Percentiles rank a stretch among this genome's conserved stretches.
Conservation (phyloP, 495 filamentous ascomycete species). For the Pseudoneurospora amorphoporcata region DNA sequence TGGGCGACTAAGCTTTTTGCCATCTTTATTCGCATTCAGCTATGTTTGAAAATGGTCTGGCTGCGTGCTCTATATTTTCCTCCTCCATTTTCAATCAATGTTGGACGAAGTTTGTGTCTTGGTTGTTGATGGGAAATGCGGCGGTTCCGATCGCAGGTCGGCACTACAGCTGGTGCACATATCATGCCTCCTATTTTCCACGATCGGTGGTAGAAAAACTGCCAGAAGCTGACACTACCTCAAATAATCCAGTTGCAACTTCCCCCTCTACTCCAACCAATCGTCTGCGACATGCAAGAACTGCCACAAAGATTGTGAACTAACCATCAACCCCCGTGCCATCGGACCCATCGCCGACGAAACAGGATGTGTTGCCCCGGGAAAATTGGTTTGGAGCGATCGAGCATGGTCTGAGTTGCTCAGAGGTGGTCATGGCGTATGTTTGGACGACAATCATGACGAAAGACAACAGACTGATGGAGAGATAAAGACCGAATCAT, state of each 20-base stretch:
- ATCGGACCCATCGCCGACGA: slow-evolving; percentile 46
- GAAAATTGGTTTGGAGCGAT: slow-evolving; percentile 43
- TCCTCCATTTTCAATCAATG: not conserved
- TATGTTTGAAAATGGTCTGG: not conserved
- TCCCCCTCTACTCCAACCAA: slow-evolving; percentile 45
- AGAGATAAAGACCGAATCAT: not conserved
- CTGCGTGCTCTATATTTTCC: not conserved
- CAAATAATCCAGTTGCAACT: slow-evolving; percentile 33
- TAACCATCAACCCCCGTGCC: slow-evolving; percentile 46
- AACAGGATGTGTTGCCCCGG: slow-evolving; percentile 35
- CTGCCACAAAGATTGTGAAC: slow-evolving; percentile 33
- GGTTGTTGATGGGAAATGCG: not conserved
- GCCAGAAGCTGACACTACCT: slow-evolving; percentile 6
- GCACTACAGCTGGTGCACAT: not conserved
- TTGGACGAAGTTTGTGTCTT: not conserved
- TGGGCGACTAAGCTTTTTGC: not conserved
- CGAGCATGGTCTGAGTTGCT: slow-evolving; percentile 45
- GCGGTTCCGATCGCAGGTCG: not conserved
- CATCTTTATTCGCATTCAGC: not conserved
- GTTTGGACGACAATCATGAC: not conserved
- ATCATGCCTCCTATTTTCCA: not conserved
- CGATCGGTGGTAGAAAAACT: not conserved
- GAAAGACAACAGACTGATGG: not conserved
- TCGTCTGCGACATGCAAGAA: slow-evolving; percentile 38
- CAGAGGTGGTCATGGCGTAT: slow-evolving; percentile 20